Conservation (phyloP, 148 eudicot species). For the Cornus kousa region DNA sequence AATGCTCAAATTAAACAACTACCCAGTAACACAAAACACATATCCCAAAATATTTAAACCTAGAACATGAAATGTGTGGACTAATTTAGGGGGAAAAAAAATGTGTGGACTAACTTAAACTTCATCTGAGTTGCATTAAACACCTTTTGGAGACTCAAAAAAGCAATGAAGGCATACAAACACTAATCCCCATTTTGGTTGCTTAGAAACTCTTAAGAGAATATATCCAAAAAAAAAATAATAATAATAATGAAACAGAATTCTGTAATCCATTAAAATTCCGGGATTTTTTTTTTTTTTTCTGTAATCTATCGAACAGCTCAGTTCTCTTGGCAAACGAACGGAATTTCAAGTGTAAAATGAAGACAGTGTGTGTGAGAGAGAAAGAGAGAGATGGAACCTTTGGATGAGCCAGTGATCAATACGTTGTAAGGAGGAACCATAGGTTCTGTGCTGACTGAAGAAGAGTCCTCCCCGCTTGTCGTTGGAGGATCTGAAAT, state of each 20-base stretch:
- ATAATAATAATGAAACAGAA: not conserved
- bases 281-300: too few species aligned
- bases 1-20: not conserved
- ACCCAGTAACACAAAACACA: not conserved
- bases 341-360: not conserved
- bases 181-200: not conserved
- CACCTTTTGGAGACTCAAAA: not conserved
- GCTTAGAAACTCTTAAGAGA: not conserved
- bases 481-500: not conserved
- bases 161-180: not conserved
- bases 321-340: not conserved
- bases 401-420: conserved; percentile 88
- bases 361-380: not conserved
- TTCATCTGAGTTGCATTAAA: not conserved
- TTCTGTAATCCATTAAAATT: too few species aligned
- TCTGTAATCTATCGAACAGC: too few species aligned
- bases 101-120: not conserved
- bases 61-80: not conserved
- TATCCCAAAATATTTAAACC: not conserved
- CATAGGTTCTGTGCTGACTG: conserved; percentile 45
- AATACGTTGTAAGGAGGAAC: conserved; percentile 77
- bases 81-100: too few species aligned
- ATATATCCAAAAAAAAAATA: too few species aligned
- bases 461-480: not conserved
- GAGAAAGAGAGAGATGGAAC: conserved; percentile 10